phyloP scores from a whole-genome alignment of 768 basidiomycete genomes.

The Auriscalpium vulgare region DNA sequence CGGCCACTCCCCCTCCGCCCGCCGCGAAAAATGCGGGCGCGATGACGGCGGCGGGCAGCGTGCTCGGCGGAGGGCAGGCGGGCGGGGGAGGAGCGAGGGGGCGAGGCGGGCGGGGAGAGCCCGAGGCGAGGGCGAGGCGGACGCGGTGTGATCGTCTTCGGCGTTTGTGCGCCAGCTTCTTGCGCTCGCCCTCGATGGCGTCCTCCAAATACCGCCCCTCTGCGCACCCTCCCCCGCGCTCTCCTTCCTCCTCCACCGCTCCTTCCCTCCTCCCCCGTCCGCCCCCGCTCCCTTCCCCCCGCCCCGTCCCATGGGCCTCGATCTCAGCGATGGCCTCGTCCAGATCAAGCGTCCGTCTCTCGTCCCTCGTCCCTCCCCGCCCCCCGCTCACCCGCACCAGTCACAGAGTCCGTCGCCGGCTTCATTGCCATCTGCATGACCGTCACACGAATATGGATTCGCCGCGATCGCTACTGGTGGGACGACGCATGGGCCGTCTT shows the following conservation, averaged over 20 bases:
- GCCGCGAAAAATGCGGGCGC: too few species aligned
- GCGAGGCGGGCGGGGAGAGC: not conserved
- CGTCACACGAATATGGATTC: slow-evolving; percentile 14
- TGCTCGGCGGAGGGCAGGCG: too few species aligned
- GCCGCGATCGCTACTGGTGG: slow-evolving; percentile 21
- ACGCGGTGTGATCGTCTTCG: not conserved
- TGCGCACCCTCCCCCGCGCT: not conserved
- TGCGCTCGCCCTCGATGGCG: not conserved
- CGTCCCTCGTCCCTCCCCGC: too few species aligned
- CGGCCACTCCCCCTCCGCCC: too few species aligned
- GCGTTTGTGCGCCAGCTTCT: not conserved
- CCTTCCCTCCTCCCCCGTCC: not conserved
- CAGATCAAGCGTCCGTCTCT: slow-evolving; percentile 8
- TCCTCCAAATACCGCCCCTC: not conserved
- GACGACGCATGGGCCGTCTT: slow-evolving; percentile 21
- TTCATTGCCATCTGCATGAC: slow-evolving; percentile 19
- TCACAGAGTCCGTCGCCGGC: slow-evolving; percentile 20
- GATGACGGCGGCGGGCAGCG: too few species aligned
- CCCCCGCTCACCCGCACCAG: slow-evolving; percentile 3
- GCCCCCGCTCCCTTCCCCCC: not conserved
- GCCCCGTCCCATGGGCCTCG: slow-evolving; percentile 7
- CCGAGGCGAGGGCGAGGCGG: not conserved
- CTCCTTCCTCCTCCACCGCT: not conserved
- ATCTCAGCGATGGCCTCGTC: slow-evolving; percentile 11
- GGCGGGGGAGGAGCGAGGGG: not conserved